Evolutionary conservation across 2,329 filamentous ascomycete species (phyloP).

Genomic region (Verticillium albo-atrum): DNA sequence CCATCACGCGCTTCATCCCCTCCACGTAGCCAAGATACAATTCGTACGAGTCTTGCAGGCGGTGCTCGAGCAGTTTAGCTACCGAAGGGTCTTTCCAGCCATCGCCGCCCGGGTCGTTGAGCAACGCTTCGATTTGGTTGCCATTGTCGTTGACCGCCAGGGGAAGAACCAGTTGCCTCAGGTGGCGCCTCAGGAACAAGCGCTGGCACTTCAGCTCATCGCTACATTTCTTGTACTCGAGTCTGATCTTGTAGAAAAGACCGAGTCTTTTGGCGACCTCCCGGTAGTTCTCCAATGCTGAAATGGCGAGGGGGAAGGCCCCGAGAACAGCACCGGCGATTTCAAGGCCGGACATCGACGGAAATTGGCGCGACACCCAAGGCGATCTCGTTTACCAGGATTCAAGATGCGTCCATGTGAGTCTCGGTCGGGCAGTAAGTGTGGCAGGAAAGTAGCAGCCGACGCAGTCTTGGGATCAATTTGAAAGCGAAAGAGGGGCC

Average conservation of each 20-base stretch:
- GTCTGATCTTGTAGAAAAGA: conserved; percentile 13
- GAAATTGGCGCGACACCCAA: neutral
- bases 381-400: neutral
- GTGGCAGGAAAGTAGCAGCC: neutral
- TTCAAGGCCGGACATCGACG: conserved; percentile 6
- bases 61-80: conserved; percentile 6
- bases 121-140: conserved; percentile 9
- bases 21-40: conserved; percentile 12
- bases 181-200: conserved; percentile 10
- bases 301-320: conserved; percentile 8
- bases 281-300: conserved; percentile 13
- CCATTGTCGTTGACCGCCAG: conserved; percentile 11
- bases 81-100: conserved; percentile 13
- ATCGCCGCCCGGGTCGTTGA: conserved; percentile 11
- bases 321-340: conserved; percentile 5
- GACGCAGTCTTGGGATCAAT: neutral
- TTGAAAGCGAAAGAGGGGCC: neutral
- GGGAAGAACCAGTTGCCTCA: conserved; percentile 16
- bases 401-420: neutral
- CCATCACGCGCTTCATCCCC: conserved; percentile 8
- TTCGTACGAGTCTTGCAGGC: conserved; percentile 13
- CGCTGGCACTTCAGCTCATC: conserved; percentile 11
- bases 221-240: conserved; percentile 9
- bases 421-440: neutral
- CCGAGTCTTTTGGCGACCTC: conserved; percentile 9